A percentile compares a stretch with the other conserved stretches of the same genome.
phyloP scores from a whole-genome alignment of 441 rosid genomes.

The Erodium moschatum region DNA sequence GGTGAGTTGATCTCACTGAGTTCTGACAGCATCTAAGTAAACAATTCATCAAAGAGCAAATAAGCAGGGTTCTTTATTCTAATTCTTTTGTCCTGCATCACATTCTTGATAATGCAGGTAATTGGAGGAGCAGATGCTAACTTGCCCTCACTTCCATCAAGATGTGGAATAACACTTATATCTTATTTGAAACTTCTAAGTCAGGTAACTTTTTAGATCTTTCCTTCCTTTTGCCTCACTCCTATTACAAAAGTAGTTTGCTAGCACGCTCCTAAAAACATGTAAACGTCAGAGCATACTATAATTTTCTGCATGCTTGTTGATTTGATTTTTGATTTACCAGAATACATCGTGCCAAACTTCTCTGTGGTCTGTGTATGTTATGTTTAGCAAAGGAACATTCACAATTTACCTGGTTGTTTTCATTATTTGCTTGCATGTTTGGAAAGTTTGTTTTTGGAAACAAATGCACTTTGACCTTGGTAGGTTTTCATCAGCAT shows the following conservation, averaged over 20 bases:
- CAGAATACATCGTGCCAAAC: neutral
- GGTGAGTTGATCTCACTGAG: conserved; percentile 42
- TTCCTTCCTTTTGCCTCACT: neutral
- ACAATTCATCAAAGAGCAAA: neutral
- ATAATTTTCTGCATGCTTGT: neutral
- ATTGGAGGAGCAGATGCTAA: conserved; percentile 81
- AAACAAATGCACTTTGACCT: no score
- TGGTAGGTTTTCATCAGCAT: no score
- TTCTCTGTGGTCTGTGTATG: neutral
- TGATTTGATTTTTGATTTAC: neutral
- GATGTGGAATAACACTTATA: conserved; percentile 58
- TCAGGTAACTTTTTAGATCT: conserved; percentile 43
- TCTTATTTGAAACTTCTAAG: conserved; percentile 64
- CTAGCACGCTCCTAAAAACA: neutral
- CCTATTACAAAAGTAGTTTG: neutral
- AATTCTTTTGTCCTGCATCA: conserved; percentile 21
- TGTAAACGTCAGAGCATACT: neutral
- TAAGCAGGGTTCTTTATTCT: neutral
- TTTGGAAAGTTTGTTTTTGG: no score
- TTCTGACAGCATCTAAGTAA: neutral
- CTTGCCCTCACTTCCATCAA: conserved; percentile 69
- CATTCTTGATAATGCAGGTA: conserved; percentile 39
- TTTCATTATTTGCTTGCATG: no score
- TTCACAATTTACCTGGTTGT: no score
- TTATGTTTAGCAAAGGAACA: neutral